Percentiles rank a stretch among this genome's conserved stretches.
Conservation (phyloP, 345 rosid species). For the Barbarea vulgaris region DNA sequence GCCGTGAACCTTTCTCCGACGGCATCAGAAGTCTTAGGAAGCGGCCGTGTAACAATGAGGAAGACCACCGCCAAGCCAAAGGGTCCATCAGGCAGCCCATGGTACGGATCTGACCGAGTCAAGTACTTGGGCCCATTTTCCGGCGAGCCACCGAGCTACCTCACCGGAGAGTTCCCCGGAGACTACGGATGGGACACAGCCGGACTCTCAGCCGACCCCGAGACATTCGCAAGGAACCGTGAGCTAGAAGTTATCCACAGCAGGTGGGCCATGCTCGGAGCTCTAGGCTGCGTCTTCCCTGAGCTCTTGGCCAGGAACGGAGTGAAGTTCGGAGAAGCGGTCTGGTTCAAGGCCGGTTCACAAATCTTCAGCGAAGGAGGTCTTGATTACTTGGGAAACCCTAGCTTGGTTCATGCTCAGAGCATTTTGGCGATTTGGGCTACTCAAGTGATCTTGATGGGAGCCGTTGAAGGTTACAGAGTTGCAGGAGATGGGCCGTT, state of each 20-base stretch:
- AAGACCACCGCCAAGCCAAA: constrained; percentile 44
- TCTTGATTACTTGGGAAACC: constrained; percentile 83
- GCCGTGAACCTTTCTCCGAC: constrained; percentile 57
- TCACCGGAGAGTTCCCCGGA: constrained; percentile 74
- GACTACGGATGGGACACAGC: constrained; percentile 69
- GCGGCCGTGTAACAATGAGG: constrained; percentile 66
- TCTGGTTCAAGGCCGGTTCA: constrained; percentile 89
- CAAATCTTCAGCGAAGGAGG: constrained; percentile 88
- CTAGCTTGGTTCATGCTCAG: constrained; percentile 76
- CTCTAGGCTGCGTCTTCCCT: constrained; percentile 57
- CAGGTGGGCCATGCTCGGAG: constrained; percentile 60
- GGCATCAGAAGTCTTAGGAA: constrained; percentile 47
- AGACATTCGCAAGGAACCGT: constrained; percentile 56
- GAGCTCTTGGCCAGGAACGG: constrained; percentile 66
- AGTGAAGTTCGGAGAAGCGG: too few relatives aligned
- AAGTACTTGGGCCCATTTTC: constrained; percentile 85
- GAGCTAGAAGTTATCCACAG: constrained; percentile 59
- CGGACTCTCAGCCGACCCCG: constrained; percentile 57
- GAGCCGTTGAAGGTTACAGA: constrained; percentile 83
- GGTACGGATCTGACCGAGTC: constrained; percentile 79
- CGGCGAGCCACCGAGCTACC: constrained; percentile 58
- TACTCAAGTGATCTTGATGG: constrained; percentile 75
- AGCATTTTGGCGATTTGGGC: constrained; percentile 91
- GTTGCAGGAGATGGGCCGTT: constrained; percentile 59
- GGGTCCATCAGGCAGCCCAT: constrained; percentile 60